A percentile compares a stretch with the other conserved stretches of the same genome.
phyloP scores from a whole-genome alignment of 1,284 basidiomycete species.

The Vanrija pseudolonga region DNA sequence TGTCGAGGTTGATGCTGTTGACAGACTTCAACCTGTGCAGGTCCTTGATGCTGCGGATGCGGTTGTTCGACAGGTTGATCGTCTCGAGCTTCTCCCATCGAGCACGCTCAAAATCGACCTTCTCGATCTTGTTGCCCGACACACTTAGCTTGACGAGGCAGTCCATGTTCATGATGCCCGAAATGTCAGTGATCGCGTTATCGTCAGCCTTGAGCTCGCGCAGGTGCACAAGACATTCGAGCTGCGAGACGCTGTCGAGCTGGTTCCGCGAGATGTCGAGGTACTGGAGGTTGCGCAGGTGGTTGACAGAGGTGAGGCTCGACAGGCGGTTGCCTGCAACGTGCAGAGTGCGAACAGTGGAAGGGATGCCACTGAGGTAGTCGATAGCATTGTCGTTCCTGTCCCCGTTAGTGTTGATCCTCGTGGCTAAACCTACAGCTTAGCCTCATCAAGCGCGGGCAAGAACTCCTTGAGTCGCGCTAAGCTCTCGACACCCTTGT shows the following conservation, averaged over 20 bases:
- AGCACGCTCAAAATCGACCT: slow-evolving; percentile 60
- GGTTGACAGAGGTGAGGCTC: slow-evolving; percentile 80
- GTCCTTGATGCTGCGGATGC: slow-evolving; percentile 60
- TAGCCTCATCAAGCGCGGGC: slow-evolving; percentile 74
- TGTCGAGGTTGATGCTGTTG: slow-evolving; percentile 72
- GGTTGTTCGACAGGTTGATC: slow-evolving; percentile 77
- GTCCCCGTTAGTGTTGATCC: slow-evolving; percentile 53
- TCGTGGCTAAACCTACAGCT: slow-evolving; percentile 49
- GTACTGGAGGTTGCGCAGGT: slow-evolving; percentile 77
- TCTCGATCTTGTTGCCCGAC: slow-evolving; percentile 67
- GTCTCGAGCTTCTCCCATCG: slow-evolving; percentile 78
- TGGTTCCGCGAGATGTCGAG: slow-evolving; percentile 89
- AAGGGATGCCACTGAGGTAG: slow-evolving; percentile 83
- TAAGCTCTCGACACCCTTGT: slow-evolving; percentile 78
- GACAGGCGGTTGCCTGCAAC: slow-evolving; percentile 79
- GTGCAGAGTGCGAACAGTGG: slow-evolving; percentile 71
- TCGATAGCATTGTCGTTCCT: slow-evolving; percentile 69
- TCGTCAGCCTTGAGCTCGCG: slow-evolving; percentile 83
- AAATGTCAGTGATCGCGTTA: slow-evolving; percentile 72
- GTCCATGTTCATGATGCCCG: slow-evolving; percentile 73
- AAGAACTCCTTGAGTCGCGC: slow-evolving; percentile 91
- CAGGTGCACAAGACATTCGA: slow-evolving; percentile 77
- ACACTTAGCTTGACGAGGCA: slow-evolving; percentile 78
- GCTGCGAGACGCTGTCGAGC: slow-evolving; percentile 80
- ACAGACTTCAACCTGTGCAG: slow-evolving; percentile 63